Percentiles rank a stretch among this genome's conserved stretches.
Conservation (phyloP, 2,329 filamentous ascomycete genomes). For the Diaporthe batatas region DNA sequence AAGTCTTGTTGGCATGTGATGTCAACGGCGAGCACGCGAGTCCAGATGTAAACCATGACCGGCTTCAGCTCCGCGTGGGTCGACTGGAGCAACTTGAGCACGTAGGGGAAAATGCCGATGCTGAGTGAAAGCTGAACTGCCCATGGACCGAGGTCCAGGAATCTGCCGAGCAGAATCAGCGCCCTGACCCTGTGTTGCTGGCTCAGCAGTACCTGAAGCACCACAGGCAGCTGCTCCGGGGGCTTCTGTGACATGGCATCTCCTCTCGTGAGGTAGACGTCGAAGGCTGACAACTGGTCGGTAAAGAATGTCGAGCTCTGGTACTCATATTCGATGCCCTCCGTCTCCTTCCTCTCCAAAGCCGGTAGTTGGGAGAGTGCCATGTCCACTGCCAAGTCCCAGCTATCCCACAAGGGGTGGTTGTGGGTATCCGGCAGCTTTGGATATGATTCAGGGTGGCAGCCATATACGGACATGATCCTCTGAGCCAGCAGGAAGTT, state of each 20-base stretch:
- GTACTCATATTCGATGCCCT: slow-evolving; percentile 86
- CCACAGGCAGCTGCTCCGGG: slow-evolving; percentile 95
- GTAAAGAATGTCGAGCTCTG: slow-evolving; percentile 96
- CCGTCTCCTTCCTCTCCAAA: slow-evolving; percentile 82
- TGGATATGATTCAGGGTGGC: slow-evolving; percentile 92
- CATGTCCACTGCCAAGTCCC: slow-evolving; percentile 97
- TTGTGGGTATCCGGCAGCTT: slow-evolving; percentile 94
- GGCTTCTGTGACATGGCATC: slow-evolving; percentile 85
- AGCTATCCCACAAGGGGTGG: slow-evolving; percentile 95
- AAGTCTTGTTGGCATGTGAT: slow-evolving; percentile 93
- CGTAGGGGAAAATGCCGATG: slow-evolving; percentile 98
- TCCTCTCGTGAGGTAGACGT: slow-evolving; percentile 90
- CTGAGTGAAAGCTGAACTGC: slow-evolving; percentile 97
- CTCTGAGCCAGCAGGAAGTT: slow-evolving; percentile 96
- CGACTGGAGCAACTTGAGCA: slow-evolving; percentile 96
- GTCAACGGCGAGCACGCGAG: slow-evolving; percentile 93
- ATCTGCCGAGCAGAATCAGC: slow-evolving; percentile 90
- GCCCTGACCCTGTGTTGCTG: slow-evolving; percentile 94
- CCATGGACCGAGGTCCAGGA: slow-evolving; percentile 96
- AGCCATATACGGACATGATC: slow-evolving; percentile 96
- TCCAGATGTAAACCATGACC: slow-evolving; percentile 99
- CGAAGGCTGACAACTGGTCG: slow-evolving; percentile 96
- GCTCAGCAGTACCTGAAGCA: slow-evolving; percentile 94
- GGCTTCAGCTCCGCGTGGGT: slow-evolving; percentile 95
- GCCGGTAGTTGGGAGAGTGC: slow-evolving; percentile 90